Conservation (phyloP, 371 early-diverging fungal genomes). For the Mucor irregularis region DNA sequence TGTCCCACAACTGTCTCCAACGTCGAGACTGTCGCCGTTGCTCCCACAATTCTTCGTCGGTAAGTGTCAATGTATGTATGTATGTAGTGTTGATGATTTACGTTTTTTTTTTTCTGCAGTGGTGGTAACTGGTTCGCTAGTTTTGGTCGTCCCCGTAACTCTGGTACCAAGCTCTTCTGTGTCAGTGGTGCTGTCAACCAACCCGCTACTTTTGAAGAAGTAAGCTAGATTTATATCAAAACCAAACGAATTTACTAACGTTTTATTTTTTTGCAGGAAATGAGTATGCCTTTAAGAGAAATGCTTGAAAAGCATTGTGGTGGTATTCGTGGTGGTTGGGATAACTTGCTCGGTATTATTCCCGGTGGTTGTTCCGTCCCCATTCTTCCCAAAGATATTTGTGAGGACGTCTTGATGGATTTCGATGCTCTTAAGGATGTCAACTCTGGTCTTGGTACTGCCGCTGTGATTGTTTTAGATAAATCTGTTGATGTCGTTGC, state of each 20-base stretch:
- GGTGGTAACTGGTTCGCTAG: slow-evolving; percentile 95
- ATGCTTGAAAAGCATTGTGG: slow-evolving; percentile 96
- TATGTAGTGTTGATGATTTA: background rate
- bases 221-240: background rate
- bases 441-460: slow-evolving; percentile 94
- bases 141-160: slow-evolving; percentile 92
- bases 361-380: slow-evolving; percentile 98
- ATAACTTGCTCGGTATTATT: slow-evolving; percentile 95
- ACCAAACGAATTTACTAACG: background rate
- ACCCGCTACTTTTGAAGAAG: slow-evolving; percentile 96
- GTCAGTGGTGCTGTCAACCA: slow-evolving; percentile 97
- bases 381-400: slow-evolving; percentile 83
- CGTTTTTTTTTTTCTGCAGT: slow-evolving; percentile 24
- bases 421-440: slow-evolving; percentile 95
- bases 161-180: slow-evolving; percentile 96
- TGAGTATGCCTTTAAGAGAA: slow-evolving; percentile 94
- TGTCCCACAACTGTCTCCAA: slow-evolving; percentile 98
- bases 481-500: slow-evolving; percentile 89
- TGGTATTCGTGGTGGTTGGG: slow-evolving; percentile 98
- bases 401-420: slow-evolving; percentile 96
- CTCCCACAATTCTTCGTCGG: slow-evolving; percentile 93
- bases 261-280: slow-evolving; percentile 51
- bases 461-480: slow-evolving; percentile 97
- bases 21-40: slow-evolving; percentile 97
- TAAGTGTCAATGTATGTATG: slow-evolving; percentile 8